A percentile compares a stretch with the other conserved stretches of the same genome.
Conservation (phyloP, 2,329 filamentous ascomycete species). For the Sporothrix brunneoviolacea region DNA sequence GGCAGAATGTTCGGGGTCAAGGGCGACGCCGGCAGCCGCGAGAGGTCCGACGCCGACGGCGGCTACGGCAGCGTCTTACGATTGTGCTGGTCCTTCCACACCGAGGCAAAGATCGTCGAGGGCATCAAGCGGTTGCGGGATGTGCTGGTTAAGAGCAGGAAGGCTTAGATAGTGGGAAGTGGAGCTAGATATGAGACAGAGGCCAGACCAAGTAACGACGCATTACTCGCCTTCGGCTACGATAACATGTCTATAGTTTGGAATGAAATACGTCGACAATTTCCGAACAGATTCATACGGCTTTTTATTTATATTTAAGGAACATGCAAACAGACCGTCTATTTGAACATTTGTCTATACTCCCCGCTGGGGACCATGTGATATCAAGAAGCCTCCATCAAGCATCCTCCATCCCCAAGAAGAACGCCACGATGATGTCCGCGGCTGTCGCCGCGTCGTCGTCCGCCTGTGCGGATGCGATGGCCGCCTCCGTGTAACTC, state of each 20-base stretch:
- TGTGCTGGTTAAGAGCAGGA: not conserved
- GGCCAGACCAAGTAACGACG: no score
- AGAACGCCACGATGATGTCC: constrained; percentile 27
- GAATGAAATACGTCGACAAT: no score
- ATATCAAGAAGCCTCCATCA: not conserved
- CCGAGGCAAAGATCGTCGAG: constrained; percentile 44
- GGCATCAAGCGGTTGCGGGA: constrained; percentile 45
- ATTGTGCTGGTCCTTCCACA: constrained; percentile 54
- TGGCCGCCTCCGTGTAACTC: constrained; percentile 18
- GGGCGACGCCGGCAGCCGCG: constrained; percentile 27
- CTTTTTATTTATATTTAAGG: no score
- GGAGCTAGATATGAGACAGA: no score
- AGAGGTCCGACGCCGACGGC: constrained; percentile 16
- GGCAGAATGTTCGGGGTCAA: constrained; percentile 49
- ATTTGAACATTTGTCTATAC: no score
- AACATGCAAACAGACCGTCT: no score
- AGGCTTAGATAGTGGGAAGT: no score
- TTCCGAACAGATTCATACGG: no score
- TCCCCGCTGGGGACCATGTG: no score
- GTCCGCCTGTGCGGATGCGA: constrained; percentile 18
- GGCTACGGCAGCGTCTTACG: constrained; percentile 45
- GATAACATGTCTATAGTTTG: no score
- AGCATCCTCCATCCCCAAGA: constrained; percentile 17
- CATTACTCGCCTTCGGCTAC: no score
- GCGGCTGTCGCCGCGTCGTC: constrained; percentile 27